Percentiles rank a stretch among this genome's conserved stretches.
Evolutionary conservation across 108 stramenopile species (phyloP).

Genomic region (Asterionellopsis glacialis): DNA sequence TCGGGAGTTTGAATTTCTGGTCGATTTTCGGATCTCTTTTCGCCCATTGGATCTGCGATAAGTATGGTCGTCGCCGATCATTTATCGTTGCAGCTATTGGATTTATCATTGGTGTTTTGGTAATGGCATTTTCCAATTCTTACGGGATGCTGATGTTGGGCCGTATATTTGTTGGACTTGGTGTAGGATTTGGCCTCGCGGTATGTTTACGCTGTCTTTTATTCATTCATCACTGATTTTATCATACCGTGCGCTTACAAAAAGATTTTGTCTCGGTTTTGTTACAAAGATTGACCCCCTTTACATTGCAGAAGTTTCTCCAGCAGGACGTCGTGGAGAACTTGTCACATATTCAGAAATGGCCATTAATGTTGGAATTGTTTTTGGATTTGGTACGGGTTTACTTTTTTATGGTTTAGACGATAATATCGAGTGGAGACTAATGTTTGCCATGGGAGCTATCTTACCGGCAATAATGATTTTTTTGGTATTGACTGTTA

Average conservation of each 20-base stretch:
- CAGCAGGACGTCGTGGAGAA: conserved; percentile 44
- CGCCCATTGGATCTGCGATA: conserved; percentile 30
- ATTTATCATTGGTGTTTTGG: conserved; percentile 48
- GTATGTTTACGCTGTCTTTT: no score
- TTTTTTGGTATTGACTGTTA: conserved; percentile 35
- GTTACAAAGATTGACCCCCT: conserved; percentile 43
- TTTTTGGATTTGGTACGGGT: conserved; percentile 52
- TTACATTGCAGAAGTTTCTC: conserved; percentile 60
- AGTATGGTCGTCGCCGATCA: conserved; percentile 36
- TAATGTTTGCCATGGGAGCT: conserved; percentile 50
- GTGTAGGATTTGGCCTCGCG: conserved; percentile 65
- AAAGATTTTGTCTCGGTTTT: no score
- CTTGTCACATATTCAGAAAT: conserved; percentile 65
- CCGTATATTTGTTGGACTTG: conserved; percentile 53
- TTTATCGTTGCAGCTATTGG: conserved; percentile 48
- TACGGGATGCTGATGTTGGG: conserved; percentile 48
- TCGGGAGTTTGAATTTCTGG: conserved; percentile 48
- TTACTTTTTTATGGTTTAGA: conserved; percentile 21
- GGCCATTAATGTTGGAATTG: conserved; percentile 50
- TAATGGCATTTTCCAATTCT: conserved; percentile 22
- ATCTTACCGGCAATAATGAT: conserved; percentile 51
- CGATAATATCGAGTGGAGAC: conserved; percentile 37
- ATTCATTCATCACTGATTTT: no score
- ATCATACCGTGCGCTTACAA: no score
- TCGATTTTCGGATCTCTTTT: conserved; percentile 51